A percentile compares a stretch with the other conserved stretches of the same genome.
These are phyloP conservation scores for Fusarium sp. DNA, from an alignment of 2,329 filamentous ascomycete genomes.

Conservation along the genomic window DNA sequence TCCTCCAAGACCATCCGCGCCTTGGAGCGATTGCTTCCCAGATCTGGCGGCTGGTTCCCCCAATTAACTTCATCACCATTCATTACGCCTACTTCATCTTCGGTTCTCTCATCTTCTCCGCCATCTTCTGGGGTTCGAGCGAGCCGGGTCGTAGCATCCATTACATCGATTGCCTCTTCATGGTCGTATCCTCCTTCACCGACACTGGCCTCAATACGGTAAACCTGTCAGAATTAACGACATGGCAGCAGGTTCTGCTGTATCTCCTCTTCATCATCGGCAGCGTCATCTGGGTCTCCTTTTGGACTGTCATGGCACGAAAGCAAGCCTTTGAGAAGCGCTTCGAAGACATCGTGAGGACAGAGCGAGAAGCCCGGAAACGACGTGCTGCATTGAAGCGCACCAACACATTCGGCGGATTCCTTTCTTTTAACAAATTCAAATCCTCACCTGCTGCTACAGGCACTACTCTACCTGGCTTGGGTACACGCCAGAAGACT, in stretches of 20 bases:
- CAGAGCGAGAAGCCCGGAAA: conserved; percentile 50
- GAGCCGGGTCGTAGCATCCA: conserved; percentile 61
- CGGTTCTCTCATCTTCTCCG: conserved; percentile 64
- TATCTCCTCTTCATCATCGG: conserved; percentile 74
- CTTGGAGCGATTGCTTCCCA: conserved; percentile 15
- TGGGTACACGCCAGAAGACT: conserved; percentile 36
- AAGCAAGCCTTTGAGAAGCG: conserved; percentile 71
- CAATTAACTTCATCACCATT: conserved; percentile 70
- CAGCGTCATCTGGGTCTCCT: conserved; percentile 73
- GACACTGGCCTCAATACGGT: conserved; percentile 75
- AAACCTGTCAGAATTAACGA: conserved; percentile 71
- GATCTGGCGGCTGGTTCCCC: conserved; percentile 47
- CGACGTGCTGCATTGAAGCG: conserved; percentile 33
- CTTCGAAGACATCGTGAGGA: conserved; percentile 64
- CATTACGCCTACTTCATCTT: conserved; percentile 75
- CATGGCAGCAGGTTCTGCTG: conserved; percentile 74
- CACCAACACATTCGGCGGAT: conserved; percentile 27
- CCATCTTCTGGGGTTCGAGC: conserved; percentile 71
- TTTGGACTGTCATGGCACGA: conserved; percentile 70
- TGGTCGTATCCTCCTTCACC: conserved; percentile 74
- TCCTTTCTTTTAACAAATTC: conserved; percentile 38
- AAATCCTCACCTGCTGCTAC: conserved; percentile 32
- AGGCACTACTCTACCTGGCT: conserved; percentile 19
- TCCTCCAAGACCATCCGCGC: conserved; percentile 38
- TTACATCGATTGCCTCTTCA: conserved; percentile 74